These are phyloP conservation scores for Aureobasidium sp. DNA, from an alignment of 2,329 filamentous ascomycete genomes.

Conservation along the genomic window DNA sequence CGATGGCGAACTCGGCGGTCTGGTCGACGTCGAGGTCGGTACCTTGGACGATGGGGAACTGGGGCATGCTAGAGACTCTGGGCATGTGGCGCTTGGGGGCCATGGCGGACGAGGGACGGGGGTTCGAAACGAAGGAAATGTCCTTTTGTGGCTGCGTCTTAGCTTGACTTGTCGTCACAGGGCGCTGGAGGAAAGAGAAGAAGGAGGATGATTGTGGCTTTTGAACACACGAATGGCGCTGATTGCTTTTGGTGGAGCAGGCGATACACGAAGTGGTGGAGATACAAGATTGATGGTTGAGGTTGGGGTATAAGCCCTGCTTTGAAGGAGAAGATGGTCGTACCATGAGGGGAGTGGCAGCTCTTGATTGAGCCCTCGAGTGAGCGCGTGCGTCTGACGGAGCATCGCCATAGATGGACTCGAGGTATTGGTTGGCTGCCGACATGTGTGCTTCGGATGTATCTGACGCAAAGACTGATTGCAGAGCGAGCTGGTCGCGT, in stretches of 20 bases:
- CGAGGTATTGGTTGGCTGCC: conserved; percentile 68
- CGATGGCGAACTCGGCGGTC: conserved; percentile 72
- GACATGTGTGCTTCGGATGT: conserved; percentile 72
- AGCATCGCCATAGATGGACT: conserved; percentile 68
- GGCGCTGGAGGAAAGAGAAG: conserved; percentile 13
- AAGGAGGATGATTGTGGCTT: neutral
- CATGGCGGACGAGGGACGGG: conserved; percentile 20
- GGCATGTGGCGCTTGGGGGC: conserved; percentile 54
- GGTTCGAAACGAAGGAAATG: conserved; percentile 33
- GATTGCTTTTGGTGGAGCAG: neutral
- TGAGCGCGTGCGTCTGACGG: conserved; percentile 43
- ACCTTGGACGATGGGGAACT: conserved; percentile 65
- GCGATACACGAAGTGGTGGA: conserved; percentile 4
- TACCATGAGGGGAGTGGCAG: conserved; percentile 38
- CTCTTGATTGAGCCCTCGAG: conserved; percentile 31
- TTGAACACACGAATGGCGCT: neutral
- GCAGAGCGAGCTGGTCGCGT: conserved; percentile 54
- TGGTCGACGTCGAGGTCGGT: conserved; percentile 61
- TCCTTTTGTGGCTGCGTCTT: conserved; percentile 17
- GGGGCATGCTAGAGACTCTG: conserved; percentile 64
- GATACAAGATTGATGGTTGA: conserved; percentile 6
- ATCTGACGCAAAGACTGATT: conserved; percentile 70
- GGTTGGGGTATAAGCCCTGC: neutral
- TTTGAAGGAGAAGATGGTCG: conserved; percentile 23
- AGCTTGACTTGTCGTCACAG: conserved; percentile 8